Evolutionary conservation across 2,329 filamentous ascomycete genomes (phyloP).

Genomic region (Coniochaeta prunicola): DNA sequence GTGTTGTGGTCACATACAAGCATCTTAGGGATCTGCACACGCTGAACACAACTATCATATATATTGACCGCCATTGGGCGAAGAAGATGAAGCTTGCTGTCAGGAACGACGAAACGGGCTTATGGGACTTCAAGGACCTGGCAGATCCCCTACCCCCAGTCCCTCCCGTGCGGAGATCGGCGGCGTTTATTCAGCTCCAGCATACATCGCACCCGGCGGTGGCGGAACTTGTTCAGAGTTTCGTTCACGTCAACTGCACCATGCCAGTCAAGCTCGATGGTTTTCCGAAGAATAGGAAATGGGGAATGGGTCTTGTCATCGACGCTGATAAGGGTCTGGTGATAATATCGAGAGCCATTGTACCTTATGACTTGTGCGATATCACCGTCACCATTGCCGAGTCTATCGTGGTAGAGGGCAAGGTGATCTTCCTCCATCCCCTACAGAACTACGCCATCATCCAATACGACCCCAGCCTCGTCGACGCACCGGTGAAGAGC

Average conservation of each 20-base stretch:
- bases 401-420: constrained; percentile 88
- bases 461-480: constrained; percentile 86
- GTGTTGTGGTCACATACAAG: constrained; percentile 92
- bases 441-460: constrained; percentile 95
- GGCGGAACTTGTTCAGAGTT: constrained; percentile 89
- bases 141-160: constrained; percentile 72
- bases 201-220: constrained; percentile 83
- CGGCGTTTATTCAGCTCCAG: constrained; percentile 86
- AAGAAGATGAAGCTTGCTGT: constrained; percentile 89
- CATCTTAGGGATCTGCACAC: constrained; percentile 93
- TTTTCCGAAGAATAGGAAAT: constrained; percentile 91
- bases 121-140: constrained; percentile 92
- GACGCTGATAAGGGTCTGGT: constrained; percentile 95
- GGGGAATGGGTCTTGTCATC: constrained; percentile 94
- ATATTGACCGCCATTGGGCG: constrained; percentile 93
- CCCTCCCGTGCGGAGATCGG: constrained; percentile 65
- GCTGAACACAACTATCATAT: constrained; percentile 83
- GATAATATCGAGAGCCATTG: constrained; percentile 85
- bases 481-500: constrained; percentile 88
- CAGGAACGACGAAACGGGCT: constrained; percentile 79
- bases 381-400: constrained; percentile 95
- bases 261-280: constrained; percentile 97
- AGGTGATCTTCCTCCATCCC: constrained; percentile 92
- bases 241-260: constrained; percentile 85
- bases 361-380: constrained; percentile 94